Conservation (phyloP, 31 red algal species). For the Porphyra umbilicalis region DNA sequence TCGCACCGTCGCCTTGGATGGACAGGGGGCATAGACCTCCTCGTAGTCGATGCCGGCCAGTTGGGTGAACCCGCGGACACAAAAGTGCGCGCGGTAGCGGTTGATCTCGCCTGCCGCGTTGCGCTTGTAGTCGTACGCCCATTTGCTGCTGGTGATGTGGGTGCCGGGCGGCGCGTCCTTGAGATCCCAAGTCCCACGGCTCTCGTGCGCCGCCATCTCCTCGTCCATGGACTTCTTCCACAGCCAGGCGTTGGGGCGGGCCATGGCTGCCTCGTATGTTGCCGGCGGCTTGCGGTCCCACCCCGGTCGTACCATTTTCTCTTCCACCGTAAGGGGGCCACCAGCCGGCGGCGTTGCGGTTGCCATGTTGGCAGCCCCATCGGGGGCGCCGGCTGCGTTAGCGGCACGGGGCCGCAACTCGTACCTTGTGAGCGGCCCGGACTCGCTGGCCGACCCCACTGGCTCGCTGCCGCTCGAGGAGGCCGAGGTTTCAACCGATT, state of each 20-base stretch:
- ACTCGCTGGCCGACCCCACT: not conserved
- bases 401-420: not conserved
- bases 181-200: not conserved
- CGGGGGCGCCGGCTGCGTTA: not conserved
- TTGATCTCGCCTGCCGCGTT: not conserved
- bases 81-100: not conserved
- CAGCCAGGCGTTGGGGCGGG: not conserved
- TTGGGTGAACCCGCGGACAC: too few species aligned
- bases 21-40: too few species aligned
- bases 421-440: too few species aligned
- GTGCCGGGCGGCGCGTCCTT: not conserved
- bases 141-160: not conserved
- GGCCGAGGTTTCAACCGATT: not conserved
- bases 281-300: not conserved
- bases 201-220: not conserved
- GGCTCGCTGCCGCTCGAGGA: not conserved
- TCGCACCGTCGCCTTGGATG: too few species aligned
- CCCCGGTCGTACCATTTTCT: not conserved
- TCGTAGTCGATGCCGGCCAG: too few species aligned
- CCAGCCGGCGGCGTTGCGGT: too few species aligned
- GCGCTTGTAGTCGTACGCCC: not conserved
- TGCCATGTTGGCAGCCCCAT: not conserved
- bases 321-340: not conserved
- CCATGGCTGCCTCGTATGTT: not conserved
- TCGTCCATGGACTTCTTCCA: not conserved